phyloP scores from a whole-genome alignment of 2,329 filamentous ascomycete genomes.

The Epichloe bromicola region DNA sequence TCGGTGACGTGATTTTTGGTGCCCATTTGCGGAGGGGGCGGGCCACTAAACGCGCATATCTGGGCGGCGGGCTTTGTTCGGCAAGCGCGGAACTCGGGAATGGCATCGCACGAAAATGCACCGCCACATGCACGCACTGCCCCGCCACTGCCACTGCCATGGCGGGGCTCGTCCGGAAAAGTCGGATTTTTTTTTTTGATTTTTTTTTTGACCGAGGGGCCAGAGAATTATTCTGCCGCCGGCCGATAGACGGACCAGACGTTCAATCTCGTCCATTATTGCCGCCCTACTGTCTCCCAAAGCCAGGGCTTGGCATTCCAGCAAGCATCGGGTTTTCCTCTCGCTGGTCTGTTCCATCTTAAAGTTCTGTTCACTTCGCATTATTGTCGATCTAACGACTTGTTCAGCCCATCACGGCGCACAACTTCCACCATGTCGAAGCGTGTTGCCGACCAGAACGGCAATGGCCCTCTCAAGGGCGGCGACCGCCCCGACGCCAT shows the following conservation, averaged over 20 bases:
- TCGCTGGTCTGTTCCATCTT: neutral
- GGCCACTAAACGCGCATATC: too few relatives aligned
- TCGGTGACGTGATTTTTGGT: conserved; percentile 5
- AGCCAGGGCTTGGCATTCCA: too few relatives aligned
- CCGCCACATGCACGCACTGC: neutral
- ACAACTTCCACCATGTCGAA: conserved; percentile 39
- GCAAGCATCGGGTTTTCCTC: too few relatives aligned
- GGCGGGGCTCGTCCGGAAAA: neutral
- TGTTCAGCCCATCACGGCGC: neutral
- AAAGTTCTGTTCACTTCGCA: neutral
- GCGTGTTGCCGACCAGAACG: conserved; percentile 35
- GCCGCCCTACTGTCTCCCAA: neutral
- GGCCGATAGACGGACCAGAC: neutral
- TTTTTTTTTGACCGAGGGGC: neutral
- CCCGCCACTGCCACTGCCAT: neutral
- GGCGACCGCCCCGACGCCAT: conserved; percentile 49
- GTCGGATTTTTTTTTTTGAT: neutral
- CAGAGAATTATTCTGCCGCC: conserved; percentile 4
- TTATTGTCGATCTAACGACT: neutral
- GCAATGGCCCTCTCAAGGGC: conserved; percentile 41
- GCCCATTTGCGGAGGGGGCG: neutral
- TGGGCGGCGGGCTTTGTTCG: too few relatives aligned
- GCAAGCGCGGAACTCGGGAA: too few relatives aligned
- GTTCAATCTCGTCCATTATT: neutral
- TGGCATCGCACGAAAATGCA: neutral